Percentiles rank a stretch among this genome's conserved stretches.
These are phyloP conservation scores for Endocalyx cinctus DNA, from an alignment of 2,329 filamentous ascomycete genomes.

Conservation along the genomic window DNA sequence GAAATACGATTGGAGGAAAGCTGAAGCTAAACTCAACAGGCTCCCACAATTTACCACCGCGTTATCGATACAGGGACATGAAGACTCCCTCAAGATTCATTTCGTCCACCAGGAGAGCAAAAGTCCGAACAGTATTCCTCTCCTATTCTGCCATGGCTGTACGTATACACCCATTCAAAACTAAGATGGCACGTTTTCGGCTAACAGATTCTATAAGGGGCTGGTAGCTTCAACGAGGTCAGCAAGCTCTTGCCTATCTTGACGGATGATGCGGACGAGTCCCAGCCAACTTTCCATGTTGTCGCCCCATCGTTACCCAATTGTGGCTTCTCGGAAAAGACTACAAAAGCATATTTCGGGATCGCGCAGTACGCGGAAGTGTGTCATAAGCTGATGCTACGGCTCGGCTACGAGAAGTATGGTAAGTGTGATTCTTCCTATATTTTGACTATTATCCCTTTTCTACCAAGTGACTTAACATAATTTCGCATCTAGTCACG, in stretches of 20 bases:
- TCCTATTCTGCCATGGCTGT: slow-evolving; percentile 15
- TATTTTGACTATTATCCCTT: too few species aligned
- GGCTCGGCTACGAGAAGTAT: slow-evolving; percentile 26
- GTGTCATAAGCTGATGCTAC: slow-evolving; percentile 27
- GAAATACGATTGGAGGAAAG: slow-evolving; percentile 6
- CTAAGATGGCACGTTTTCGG: background rate
- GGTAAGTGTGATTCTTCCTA: too few species aligned
- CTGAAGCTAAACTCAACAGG: slow-evolving; percentile 9
- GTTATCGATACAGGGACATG: slow-evolving; percentile 8
- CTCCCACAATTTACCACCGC: slow-evolving; percentile 9
- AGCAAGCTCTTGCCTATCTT: slow-evolving; percentile 17
- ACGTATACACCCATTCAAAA: background rate
- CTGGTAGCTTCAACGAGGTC: slow-evolving; percentile 25
- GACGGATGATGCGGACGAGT: slow-evolving; percentile 1
- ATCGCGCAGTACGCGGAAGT: slow-evolving; percentile 22
- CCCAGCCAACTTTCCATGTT: slow-evolving; percentile 31
- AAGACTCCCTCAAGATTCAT: slow-evolving; percentile 11
- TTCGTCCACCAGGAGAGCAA: slow-evolving; percentile 12
- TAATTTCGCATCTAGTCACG: background rate
- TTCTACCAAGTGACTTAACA: background rate
- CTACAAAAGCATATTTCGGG: slow-evolving; percentile 22
- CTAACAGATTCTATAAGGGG: slow-evolving; percentile 13
- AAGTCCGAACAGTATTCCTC: slow-evolving; percentile 6
- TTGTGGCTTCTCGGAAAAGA: slow-evolving; percentile 30
- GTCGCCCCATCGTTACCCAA: slow-evolving; percentile 32